A percentile compares a stretch with the other conserved stretches of the same genome.
phyloP scores from a whole-genome alignment of 176 grass and related monocot species.

The Thalia dealbata region DNA sequence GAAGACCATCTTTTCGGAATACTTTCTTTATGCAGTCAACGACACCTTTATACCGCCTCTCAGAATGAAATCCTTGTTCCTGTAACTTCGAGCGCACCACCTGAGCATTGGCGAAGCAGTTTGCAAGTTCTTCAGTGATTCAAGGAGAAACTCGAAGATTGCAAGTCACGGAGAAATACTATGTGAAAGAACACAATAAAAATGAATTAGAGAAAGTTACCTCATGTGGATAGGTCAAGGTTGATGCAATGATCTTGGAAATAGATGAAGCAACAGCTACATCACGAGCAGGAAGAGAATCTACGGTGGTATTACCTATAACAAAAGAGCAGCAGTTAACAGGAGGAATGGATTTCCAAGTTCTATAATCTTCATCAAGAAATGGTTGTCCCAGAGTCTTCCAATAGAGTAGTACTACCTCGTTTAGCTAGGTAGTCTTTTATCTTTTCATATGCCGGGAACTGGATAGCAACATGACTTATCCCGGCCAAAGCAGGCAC shows the following conservation, averaged over 20 bases:
- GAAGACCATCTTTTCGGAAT: constrained; percentile 49
- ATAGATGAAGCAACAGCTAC: constrained; percentile 93
- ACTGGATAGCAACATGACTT: constrained; percentile 96
- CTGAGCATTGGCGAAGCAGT: constrained; percentile 19
- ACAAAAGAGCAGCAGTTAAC: constrained; percentile 25
- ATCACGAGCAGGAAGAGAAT: constrained; percentile 69
- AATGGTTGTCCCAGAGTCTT: neutral
- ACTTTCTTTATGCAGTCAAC: constrained; percentile 78
- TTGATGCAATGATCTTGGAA: constrained; percentile 83
- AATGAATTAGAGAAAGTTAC: constrained; percentile 23
- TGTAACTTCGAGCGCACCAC: constrained; percentile 91
- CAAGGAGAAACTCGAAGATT: too few relatives aligned
- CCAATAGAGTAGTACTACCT: constrained; percentile 39
- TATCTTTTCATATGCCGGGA: constrained; percentile 81
- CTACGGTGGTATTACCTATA: constrained; percentile 84
- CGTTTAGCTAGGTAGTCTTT: constrained; percentile 82
- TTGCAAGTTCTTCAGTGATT: neutral
- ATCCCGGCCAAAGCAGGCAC: constrained; percentile 92
- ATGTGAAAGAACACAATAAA: too few relatives aligned
- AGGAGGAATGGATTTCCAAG: neutral
- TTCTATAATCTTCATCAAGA: neutral
- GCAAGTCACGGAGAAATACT: too few relatives aligned
- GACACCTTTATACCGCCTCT: constrained; percentile 53
- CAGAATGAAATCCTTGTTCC: constrained; percentile 65
- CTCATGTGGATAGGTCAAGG: constrained; percentile 96